These are phyloP conservation scores for Aspergillus fumigatiaffinis DNA, from an alignment of 2,329 filamentous ascomycete species.

Conservation along the genomic window DNA sequence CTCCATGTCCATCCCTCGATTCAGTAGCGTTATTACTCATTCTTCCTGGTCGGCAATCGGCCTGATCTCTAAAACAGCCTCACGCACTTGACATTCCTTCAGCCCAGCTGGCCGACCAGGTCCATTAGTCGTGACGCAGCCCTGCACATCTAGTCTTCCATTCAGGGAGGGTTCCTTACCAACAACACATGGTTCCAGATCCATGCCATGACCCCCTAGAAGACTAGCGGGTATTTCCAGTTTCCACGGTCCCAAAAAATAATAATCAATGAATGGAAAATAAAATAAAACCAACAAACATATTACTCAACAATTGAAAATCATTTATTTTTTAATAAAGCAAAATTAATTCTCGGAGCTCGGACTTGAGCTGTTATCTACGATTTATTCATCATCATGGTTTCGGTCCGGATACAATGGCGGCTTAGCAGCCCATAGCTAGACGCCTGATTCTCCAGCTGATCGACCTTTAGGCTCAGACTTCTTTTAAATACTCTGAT, in stretches of 20 bases:
- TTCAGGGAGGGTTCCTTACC: conserved; percentile 21
- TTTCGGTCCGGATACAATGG: conserved; percentile 15
- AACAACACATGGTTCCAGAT: conserved; percentile 19
- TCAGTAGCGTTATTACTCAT: not conserved
- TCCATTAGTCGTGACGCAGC: conserved; percentile 15
- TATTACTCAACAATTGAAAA: conserved; percentile 6
- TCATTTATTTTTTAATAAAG: not conserved
- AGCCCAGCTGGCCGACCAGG: conserved; percentile 4
- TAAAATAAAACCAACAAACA: conserved; percentile 1
- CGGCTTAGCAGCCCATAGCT: conserved; percentile 20
- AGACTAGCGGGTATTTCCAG: conserved; percentile 1
- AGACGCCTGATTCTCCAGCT: conserved; percentile 13
- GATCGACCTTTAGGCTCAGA: conserved; percentile 14
- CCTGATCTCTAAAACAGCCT: conserved; percentile 20
- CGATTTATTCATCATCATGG: conserved; percentile 14
- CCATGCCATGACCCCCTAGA: conserved; percentile 14
- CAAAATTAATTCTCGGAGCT: conserved; percentile 8
- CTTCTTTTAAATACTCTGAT: conserved; percentile 16
- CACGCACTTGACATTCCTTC: conserved; percentile 11
- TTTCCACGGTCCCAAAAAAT: conserved; percentile 1
- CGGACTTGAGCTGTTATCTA: conserved; percentile 19
- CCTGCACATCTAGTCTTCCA: conserved; percentile 16
- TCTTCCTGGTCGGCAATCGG: conserved; percentile 12
- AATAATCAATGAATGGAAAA: not conserved
- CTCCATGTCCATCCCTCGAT: conserved; percentile 10